Base-by-base conservation (phyloP, 805 yeast species). In the Blastobotrys robertii region DNA sequence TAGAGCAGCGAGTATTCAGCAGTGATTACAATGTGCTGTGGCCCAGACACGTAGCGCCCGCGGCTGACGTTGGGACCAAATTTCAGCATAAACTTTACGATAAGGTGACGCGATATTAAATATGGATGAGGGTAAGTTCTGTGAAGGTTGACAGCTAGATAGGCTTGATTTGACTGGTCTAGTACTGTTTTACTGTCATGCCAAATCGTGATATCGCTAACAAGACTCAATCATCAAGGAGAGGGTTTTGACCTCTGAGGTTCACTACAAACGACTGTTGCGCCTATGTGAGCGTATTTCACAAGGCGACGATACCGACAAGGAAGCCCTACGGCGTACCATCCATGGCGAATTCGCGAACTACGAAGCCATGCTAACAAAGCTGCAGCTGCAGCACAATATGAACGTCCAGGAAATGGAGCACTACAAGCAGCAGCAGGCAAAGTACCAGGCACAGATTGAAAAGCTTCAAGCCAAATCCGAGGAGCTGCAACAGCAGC, bases 301-400 rank as follows among this genome's bases (percentile, higher is more conserved):
- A 16, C 25, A 19, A 19, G 25, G 25, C 25, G 6, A 4, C 6
- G 34, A 40, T 13, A 39, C 34, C n/a, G 36, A 30, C 14, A 16
- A 31, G 13, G 42, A 35, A 7, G 9, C 30, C 2, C 6, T 31
- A 5, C 8, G 16, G 13, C 22, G 34, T 38, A 33, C 30, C 9
- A 8, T 52, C 10, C 41, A 41, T 4, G 28, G 37, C 16, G 56
- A 51, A 43, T 41, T 52, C 14, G 46, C 45, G 10, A 29, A 22
- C 11, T 50, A 36, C 37, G 51, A 45, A 25, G 34, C 48, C 10
- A 15, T 48, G 34, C 32, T 51, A 25, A 29, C 41, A 13, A 48
- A 49, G 37, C 40, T 50, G 14, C 55, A 50, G 29, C 46, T 55
- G 12, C 58, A 56, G 38, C 38, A 46, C 6, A 37, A 47, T n/a